Evolutionary conservation across 2,329 filamentous ascomycete genomes (phyloP), one percentile per base, ranked within the genome.

Genomic region (Pleoardoris graminearum): DNA sequence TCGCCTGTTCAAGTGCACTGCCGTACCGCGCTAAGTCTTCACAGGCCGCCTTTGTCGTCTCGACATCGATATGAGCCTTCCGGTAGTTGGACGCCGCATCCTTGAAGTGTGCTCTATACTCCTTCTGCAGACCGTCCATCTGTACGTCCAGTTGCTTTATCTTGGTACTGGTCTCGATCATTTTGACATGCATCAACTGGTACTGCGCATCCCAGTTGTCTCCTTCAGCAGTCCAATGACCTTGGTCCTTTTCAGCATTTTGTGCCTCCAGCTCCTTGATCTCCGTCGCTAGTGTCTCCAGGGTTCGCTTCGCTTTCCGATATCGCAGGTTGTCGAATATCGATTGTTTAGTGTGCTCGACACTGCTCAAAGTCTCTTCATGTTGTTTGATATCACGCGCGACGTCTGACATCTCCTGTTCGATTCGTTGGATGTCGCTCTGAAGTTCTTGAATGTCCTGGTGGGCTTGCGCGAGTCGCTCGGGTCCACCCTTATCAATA

Each of bases 311-410:
- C 55, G 89, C 87, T 68, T 88, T 87, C 52, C 94, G 89, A 70
- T 91, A 96, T 57, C 86, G 86, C 46, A 97, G 77, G 65, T 99
- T 99, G 70, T 97, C 91, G 19, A 80, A 81, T 62, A 99, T 96
- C 58, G 90, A 91, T 63, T 90, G 88, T 75, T 91, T 93, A 50
- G 87, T 92, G 53, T 87, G 85, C 58, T 92, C 89, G 51, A 90
- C 89, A 65, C 91, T 90, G 62, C 86, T 85, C 46, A 92, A 82
- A 47, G 91, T 87, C 43, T 89, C 83, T 59, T 88, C 88, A 45
- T 96, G 81, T 61, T 86, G 86, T 73, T 95, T 94, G 55, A 90
- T 85, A 50, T 88, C 83, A 21, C 82, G 79, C 2, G 86, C 87
- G 47, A 94, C 77, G 39, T 85, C 78, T 11, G 76, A 76, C 66